A percentile compares a stretch with the other conserved stretches of the same genome.
Conservation (phyloP, 148 eudicot species). For the Fagopyrum esculentum region DNA sequence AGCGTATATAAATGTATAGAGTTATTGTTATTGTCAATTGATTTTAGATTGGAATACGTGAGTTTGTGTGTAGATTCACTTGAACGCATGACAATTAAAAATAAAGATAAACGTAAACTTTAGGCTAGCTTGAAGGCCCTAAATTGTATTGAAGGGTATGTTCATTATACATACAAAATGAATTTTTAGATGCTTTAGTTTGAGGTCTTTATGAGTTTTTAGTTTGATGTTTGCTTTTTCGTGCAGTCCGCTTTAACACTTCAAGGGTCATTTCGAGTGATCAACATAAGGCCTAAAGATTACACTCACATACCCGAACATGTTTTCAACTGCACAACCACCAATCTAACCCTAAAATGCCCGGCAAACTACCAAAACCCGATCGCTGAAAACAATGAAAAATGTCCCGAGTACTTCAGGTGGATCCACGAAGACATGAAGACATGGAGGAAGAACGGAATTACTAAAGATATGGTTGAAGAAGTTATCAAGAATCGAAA, state of each 20-base stretch:
- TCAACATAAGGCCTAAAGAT: slow-evolving; percentile 9
- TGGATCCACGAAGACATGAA: slow-evolving; percentile 51
- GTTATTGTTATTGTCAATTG: no score
- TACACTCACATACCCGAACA: neutral
- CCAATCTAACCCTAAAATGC: slow-evolving; percentile 27
- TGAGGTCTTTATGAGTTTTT: no score
- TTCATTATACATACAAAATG: no score
- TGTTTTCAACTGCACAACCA: slow-evolving; percentile 6
- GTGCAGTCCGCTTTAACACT: slow-evolving; percentile 1
- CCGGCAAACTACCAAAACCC: slow-evolving; percentile 25
- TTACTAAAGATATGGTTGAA: slow-evolving; percentile 39
- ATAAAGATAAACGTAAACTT: no score
- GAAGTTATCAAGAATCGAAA: slow-evolving; percentile 12
- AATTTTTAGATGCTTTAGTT: no score
- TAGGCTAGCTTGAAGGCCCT: no score
- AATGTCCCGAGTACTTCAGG: slow-evolving; percentile 43
- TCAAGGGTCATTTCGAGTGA: neutral
- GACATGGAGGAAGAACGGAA: slow-evolving; percentile 37
- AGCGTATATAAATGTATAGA: no score
- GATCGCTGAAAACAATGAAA: slow-evolving; percentile 1
- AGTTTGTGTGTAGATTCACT: no score
- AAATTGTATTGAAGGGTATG: no score
- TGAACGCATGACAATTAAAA: no score
- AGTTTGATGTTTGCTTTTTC: neutral
- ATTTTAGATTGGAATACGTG: no score